Base-by-base conservation (phyloP, 768 basidiomycete species). In the Paxillus ammoniavirescens region DNA sequence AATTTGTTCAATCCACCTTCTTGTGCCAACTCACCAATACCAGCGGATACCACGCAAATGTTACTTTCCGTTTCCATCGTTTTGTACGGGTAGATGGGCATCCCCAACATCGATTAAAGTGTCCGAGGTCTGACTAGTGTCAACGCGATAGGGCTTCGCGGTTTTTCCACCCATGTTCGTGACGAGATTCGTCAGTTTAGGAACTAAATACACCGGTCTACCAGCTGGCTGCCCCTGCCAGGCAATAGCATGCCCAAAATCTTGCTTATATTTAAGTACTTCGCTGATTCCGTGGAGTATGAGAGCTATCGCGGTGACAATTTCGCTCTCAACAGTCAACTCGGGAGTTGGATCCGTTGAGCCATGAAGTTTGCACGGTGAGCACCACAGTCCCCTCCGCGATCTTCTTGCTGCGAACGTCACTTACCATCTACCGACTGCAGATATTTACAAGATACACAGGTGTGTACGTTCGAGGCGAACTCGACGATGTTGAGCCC, bases 401-500 rank as follows among this genome's bases (percentile, higher is more conserved):
- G 17, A 21, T 28, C 7, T 42, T 26, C 26, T 3, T 45, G 49
- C 23, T 13, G 10, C 23, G 10, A 38, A 8, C 21, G 18, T 9
- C 18, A 23, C 40, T 3, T 18, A 41, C 21, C 7, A 37, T 42
- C 5, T 42, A 48, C 55, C 15, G 47, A 47, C 33, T 14, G 12
- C 54, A 89, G 87, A 57, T 83, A 87, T 66, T 73, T 89, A n/a
- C 73, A 82, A 59, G 86, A 89, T 62, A 83, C 82, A 1, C 85
- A 86, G 76, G 87, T 82, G 56, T 43, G 65, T 53, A n/a, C 30
- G 8, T 47, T 17, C 26, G 8, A 36, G 17, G 6, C 35, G 49
- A 12, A 36, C 31, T 23, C 37, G 28, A 37, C 35, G 30, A 18
- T 52, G 33, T 30, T 49, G 44, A 58, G 45, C 2, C 41, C 26